Evolutionary conservation across 1,139 yeast species (phyloP).

Genomic region (Pichiaceae sp.): DNA sequence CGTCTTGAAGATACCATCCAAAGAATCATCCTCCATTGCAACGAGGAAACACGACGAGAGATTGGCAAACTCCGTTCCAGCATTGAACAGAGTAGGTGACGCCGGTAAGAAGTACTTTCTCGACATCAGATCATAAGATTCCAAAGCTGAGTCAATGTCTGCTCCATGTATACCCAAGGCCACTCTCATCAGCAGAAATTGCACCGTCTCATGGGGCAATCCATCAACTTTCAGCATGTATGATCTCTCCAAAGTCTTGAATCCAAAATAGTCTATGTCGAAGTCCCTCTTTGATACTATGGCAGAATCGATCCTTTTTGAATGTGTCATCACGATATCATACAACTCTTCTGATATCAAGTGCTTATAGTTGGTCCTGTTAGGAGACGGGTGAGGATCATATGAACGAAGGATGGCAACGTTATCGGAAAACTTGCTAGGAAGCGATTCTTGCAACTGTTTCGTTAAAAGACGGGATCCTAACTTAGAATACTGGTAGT

Average conservation of each 20-base stretch:
- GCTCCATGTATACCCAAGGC: conserved; percentile 43
- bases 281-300: conserved; percentile 33
- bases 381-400: conserved; percentile 7
- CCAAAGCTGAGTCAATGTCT: conserved; percentile 32
- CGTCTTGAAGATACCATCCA: conserved; percentile 50
- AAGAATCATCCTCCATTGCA: conserved; percentile 52
- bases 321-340: conserved; percentile 27
- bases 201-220: conserved; percentile 40
- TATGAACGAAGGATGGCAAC: conserved; percentile 18
- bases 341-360: conserved; percentile 24
- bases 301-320: conserved; percentile 29
- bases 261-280: conserved; percentile 40
- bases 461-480: conserved; percentile 39
- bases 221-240: conserved; percentile 33
- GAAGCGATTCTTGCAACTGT: conserved; percentile 26
- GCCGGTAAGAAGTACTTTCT: conserved; percentile 45
- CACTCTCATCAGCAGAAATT: conserved; percentile 41
- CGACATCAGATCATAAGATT: conserved; percentile 46
- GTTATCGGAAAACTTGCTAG: conserved; percentile 29
- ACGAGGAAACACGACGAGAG: conserved; percentile 49
- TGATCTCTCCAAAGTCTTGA: conserved; percentile 42
- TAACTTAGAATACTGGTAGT: conserved; percentile 38
- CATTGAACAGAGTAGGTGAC: conserved; percentile 46
- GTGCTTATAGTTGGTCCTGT: conserved; percentile 13
- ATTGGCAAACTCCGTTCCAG: conserved; percentile 40